Percentiles rank a stretch among this genome's conserved stretches.
Evolutionary conservation across 1,284 basidiomycete genomes (phyloP).

Genomic region (Pyrrhoderma noxium): DNA sequence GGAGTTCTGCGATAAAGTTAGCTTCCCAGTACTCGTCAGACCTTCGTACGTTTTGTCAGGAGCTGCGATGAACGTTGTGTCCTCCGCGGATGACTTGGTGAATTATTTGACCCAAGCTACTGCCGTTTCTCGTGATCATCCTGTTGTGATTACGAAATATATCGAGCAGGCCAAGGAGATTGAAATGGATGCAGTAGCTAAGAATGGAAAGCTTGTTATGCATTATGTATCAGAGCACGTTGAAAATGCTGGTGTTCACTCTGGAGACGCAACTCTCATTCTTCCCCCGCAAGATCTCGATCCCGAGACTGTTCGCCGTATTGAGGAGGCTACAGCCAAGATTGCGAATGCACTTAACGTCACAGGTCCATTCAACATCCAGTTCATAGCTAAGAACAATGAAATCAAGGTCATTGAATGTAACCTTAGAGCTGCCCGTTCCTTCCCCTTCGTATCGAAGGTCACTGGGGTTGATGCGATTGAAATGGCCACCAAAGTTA

Average conservation of each 20-base stretch:
- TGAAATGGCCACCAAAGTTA: conserved; percentile 97
- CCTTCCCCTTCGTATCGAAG: conserved; percentile 99
- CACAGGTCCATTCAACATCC: conserved; percentile 98
- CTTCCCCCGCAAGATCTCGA: conserved; percentile 97
- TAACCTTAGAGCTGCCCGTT: conserved; percentile 94
- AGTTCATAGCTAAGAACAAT: conserved; percentile 99
- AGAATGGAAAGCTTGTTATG: conserved; percentile 97
- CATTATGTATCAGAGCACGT: conserved; percentile 99
- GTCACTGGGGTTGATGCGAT: conserved; percentile 97
- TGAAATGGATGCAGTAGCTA: conserved; percentile 98
- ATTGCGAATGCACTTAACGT: conserved; percentile 98
- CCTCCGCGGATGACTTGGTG: conserved; percentile 83
- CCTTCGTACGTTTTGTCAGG: conserved; percentile 98
- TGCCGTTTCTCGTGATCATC: conserved; percentile 94
- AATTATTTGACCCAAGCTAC: conserved; percentile 95
- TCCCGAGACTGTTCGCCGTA: conserved; percentile 91
- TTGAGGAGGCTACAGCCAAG: conserved; percentile 95
- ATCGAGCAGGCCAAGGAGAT: conserved; percentile 99
- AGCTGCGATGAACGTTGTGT: conserved; percentile 99
- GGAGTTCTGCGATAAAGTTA: conserved; percentile 83
- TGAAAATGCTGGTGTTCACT: conserved; percentile 98
- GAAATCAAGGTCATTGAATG: conserved; percentile 99
- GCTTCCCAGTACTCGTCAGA: conserved; percentile 93
- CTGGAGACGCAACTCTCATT: conserved; percentile 95
- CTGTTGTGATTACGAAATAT: conserved; percentile 98